phyloP scores from a whole-genome alignment of 139 green algal species.

The Chlamydomonas sp. region DNA sequence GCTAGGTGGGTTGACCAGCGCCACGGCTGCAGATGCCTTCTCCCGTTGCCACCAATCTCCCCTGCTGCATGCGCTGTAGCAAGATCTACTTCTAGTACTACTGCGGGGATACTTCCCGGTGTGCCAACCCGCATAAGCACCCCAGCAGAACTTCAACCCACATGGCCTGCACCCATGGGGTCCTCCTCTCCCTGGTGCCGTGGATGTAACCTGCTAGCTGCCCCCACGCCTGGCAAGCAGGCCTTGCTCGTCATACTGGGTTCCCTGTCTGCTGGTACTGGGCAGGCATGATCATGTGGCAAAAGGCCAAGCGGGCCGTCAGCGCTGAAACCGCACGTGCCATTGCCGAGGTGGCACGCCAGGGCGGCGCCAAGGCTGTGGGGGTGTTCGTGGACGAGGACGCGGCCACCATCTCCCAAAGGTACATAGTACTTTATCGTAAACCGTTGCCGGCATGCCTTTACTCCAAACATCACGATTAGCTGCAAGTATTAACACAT shows the following conservation, averaged over 20 bases:
- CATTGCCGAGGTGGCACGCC: conserved; percentile 68
- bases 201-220: too few relatives aligned
- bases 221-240: not conserved
- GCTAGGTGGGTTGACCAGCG: conserved; percentile 44
- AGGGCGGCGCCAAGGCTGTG: conserved; percentile 66
- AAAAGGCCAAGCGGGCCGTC: conserved; percentile 80
- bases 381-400: conserved; percentile 92
- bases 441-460: too few relatives aligned
- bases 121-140: too few relatives aligned
- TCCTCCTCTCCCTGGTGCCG: not conserved
- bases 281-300: conserved; percentile 92
- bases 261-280: not conserved
- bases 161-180: too few relatives aligned
- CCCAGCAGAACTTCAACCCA: too few relatives aligned
- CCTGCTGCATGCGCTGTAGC: not conserved
- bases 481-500: too few relatives aligned
- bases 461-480: too few relatives aligned
- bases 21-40: not conserved
- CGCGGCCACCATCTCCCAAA: conserved; percentile 67
- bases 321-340: conserved; percentile 51
- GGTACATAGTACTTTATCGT: conserved; percentile 7
- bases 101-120: too few relatives aligned
- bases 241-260: too few relatives aligned
- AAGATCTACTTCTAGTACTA: too few relatives aligned
- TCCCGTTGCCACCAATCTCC: not conserved